phyloP scores from a whole-genome alignment of 768 basidiomycete species.

The Rubroboletus satanas region DNA sequence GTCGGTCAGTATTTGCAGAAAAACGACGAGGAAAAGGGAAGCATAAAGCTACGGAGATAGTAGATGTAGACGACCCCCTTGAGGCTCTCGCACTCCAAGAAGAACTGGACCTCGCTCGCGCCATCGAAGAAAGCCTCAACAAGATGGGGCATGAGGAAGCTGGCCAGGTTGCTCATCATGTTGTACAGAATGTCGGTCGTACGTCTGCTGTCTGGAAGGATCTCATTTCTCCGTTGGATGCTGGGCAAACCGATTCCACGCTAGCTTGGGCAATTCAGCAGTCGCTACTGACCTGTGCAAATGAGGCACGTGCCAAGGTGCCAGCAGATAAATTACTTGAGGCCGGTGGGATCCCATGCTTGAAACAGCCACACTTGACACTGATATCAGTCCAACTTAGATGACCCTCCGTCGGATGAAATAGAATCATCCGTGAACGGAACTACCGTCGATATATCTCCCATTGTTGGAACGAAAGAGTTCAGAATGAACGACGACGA shows the following conservation, averaged over 20 bases:
- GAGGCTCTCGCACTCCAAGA: slow-evolving; percentile 30
- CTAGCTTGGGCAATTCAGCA: slow-evolving; percentile 32
- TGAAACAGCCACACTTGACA: neutral
- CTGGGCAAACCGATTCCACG: slow-evolving; percentile 13
- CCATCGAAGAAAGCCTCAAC: slow-evolving; percentile 45
- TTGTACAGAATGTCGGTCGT: slow-evolving; percentile 3
- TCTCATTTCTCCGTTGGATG: slow-evolving; percentile 3
- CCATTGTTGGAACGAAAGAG: slow-evolving; percentile 61
- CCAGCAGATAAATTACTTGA: neutral
- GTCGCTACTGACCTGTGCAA: slow-evolving; percentile 19
- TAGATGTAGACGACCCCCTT: slow-evolving; percentile 10
- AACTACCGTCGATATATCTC: slow-evolving; percentile 14
- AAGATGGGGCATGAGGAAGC: slow-evolving; percentile 16
- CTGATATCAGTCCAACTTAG: slow-evolving; percentile 7
- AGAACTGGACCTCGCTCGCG: slow-evolving; percentile 41
- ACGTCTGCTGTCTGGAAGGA: slow-evolving; percentile 8
- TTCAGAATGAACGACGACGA: slow-evolving; percentile 53
- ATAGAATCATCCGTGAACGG: neutral
- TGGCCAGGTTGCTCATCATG: slow-evolving; percentile 2
- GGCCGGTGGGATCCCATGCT: slow-evolving; percentile 9
- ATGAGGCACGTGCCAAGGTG: neutral
- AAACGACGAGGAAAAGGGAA: slow-evolving; percentile 1
- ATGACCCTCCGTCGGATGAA: neutral
- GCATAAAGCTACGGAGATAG: neutral
- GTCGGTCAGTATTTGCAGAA: slow-evolving; percentile 17